Base-by-base conservation (phyloP, 768 basidiomycete genomes). In the Phlebiopsis flavidoalba region DNA sequence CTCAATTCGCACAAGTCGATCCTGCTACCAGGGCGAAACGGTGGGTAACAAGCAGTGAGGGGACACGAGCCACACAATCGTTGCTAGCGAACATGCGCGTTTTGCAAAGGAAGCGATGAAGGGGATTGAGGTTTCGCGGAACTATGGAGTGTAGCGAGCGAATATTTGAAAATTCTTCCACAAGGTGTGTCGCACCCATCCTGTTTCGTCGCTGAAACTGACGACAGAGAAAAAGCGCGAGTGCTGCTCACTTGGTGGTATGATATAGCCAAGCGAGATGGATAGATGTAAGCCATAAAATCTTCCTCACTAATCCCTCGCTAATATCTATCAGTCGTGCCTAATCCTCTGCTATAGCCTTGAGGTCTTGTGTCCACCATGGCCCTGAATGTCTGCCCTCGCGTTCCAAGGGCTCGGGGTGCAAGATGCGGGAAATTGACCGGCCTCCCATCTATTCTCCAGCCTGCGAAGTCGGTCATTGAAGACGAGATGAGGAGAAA, bases 251-350 rank as follows among this genome's bases (percentile, higher is more conserved):
- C 81, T 10, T 88, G 87, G 86, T 89, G 86, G 71, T 88, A 88
- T 65, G n/a, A n/a, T 88, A 86, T 82, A 84, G 81, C 52, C 84
- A 89, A 69, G 86, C 86, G 49, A 88, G 88, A 80, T 89, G 88
- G 87, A 83, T 86, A n/a, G 88, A 91, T 70, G 88, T 88, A 69
- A 67, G 64, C 37, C 5, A 22, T 15, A 11, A 22, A 36, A 55
- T 24, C 36, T 12, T 46, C 8, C 36, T 37, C 24, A n/a, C 35
- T 3, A n/a, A 5, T 43, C 8, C 35, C 11, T 47, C 3, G 40
- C 37, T 40, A 8, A 43, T 57, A 21, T 17, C 31, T 10, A 12
- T n/a, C 53, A 90, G 89, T 79, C 89, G 45, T 90, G 86, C 66
- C 67, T 83, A n/a, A 52, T 77, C 77, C 15, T 82, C 84, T 47